A percentile compares a stretch with the other conserved stretches of the same genome.
phyloP scores from a whole-genome alignment of 75 land plant species.

The Selaginella moellendorffii region DNA sequence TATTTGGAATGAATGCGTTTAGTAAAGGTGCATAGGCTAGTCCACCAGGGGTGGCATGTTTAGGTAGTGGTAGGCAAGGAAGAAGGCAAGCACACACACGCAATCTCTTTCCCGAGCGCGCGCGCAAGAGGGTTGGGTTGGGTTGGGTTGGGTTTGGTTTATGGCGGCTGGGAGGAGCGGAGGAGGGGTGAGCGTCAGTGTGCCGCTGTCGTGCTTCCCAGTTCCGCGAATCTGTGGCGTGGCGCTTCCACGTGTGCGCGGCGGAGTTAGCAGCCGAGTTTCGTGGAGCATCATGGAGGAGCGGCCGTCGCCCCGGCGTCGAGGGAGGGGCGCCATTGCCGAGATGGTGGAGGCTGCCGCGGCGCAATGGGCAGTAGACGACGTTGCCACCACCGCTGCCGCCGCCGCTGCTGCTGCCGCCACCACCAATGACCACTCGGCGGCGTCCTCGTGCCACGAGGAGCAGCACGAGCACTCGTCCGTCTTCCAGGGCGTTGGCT shows the following conservation, averaged over 20 bases:
- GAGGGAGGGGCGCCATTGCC: neutral
- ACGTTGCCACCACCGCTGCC: neutral
- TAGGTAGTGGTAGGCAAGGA: too few relatives aligned
- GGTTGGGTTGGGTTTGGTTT: neutral
- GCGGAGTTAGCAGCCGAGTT: neutral
- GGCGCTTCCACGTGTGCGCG: neutral
- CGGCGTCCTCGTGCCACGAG: too few relatives aligned
- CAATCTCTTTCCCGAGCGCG: too few relatives aligned
- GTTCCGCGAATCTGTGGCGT: too few relatives aligned
- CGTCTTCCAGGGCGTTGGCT: neutral
- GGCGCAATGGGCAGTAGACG: neutral
- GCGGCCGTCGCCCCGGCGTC: neutral
- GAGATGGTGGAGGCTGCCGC: neutral
- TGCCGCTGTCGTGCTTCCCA: neutral
- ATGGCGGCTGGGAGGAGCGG: neutral
- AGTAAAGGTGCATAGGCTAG: too few relatives aligned
- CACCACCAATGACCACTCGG: too few relatives aligned
- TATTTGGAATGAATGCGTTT: too few relatives aligned
- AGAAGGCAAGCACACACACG: too few relatives aligned
- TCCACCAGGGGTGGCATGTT: neutral
- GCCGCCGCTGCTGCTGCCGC: too few relatives aligned
- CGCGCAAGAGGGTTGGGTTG: too few relatives aligned
- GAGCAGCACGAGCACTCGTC: neutral
- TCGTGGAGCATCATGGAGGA: neutral
- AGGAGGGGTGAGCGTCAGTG: neutral